phyloP scores from a whole-genome alignment of 768 basidiomycete species.

The Postia placenta region DNA sequence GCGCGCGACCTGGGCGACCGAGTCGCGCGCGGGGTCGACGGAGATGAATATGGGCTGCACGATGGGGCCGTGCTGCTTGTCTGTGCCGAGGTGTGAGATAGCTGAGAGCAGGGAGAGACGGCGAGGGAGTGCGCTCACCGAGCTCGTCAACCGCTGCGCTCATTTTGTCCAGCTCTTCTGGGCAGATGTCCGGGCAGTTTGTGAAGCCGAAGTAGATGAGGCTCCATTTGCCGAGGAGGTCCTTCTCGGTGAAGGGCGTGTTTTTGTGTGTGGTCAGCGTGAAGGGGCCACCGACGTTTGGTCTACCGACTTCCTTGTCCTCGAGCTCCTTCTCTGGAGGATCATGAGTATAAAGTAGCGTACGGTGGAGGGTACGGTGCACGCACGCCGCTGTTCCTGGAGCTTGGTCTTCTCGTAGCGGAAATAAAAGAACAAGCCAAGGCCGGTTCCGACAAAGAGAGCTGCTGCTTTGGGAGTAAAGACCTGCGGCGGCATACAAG shows the following conservation, averaged over 20 bases:
- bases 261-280: conserved; percentile 60
- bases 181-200: conserved; percentile 98
- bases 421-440: conserved; percentile 85
- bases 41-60: conserved; percentile 93
- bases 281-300: conserved; percentile 92
- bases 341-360: background rate
- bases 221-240: conserved; percentile 88
- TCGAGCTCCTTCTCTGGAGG: conserved; percentile 66
- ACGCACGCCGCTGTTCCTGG: conserved; percentile 67
- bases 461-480: conserved; percentile 85
- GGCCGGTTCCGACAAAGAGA: conserved; percentile 78
- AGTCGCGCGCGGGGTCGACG: conserved; percentile 93
- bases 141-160: conserved; percentile 65
- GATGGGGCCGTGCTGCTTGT: conserved; percentile 59
- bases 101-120: background rate
- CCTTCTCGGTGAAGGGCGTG: conserved; percentile 69
- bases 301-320: conserved; percentile 71
- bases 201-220: conserved; percentile 98
- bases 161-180: conserved; percentile 96
- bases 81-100: conserved; percentile 28
- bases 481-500: conserved; percentile 44
- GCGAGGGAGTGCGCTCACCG: conserved; percentile 41
- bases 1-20: conserved; percentile 47
- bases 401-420: conserved; percentile 77
- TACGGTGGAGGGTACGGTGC: background rate